Evolutionary conservation across 1,284 basidiomycete species (phyloP).

Genomic region (Tilletia caries): DNA sequence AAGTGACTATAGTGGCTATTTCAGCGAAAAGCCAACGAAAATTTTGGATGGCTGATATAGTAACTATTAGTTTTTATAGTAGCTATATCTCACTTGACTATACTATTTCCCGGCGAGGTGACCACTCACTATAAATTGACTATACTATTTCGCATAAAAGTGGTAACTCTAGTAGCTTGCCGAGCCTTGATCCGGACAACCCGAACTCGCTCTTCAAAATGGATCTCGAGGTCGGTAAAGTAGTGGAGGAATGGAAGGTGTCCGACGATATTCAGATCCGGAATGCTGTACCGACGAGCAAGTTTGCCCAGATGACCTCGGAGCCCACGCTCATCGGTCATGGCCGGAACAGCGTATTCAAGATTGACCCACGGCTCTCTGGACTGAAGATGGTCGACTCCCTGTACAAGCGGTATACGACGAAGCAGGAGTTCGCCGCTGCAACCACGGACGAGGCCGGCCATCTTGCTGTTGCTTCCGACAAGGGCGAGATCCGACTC

Average conservation of each 20-base stretch:
- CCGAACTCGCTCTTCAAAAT: conserved; percentile 83
- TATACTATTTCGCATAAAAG: too few relatives aligned
- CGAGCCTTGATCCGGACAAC: too few relatives aligned
- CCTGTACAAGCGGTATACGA: conserved; percentile 92
- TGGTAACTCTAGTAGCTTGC: too few relatives aligned
- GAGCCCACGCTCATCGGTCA: conserved; percentile 90
- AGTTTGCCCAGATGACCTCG: conserved; percentile 88
- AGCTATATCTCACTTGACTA: too few relatives aligned
- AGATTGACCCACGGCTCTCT: conserved; percentile 86
- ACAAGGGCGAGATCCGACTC: conserved; percentile 93
- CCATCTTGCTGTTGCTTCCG: conserved; percentile 85
- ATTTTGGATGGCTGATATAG: too few relatives aligned
- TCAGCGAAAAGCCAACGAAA: too few relatives aligned
- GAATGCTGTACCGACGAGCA: conserved; percentile 86
- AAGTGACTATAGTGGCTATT: too few relatives aligned
- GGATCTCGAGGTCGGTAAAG: conserved; percentile 92
- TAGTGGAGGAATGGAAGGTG: conserved; percentile 98
- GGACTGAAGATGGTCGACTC: conserved; percentile 91
- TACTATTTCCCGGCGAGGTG: too few relatives aligned
- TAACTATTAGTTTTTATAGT: too few relatives aligned
- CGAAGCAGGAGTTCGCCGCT: conserved; percentile 93
- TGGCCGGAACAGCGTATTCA: conserved; percentile 92
- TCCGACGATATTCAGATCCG: conserved; percentile 80
- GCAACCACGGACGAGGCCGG: conserved; percentile 83
- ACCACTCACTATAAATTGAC: too few relatives aligned